These are phyloP conservation scores for Rutstroemia sydowiana DNA, from an alignment of 2,329 filamentous ascomycete genomes.

Conservation along the genomic window DNA sequence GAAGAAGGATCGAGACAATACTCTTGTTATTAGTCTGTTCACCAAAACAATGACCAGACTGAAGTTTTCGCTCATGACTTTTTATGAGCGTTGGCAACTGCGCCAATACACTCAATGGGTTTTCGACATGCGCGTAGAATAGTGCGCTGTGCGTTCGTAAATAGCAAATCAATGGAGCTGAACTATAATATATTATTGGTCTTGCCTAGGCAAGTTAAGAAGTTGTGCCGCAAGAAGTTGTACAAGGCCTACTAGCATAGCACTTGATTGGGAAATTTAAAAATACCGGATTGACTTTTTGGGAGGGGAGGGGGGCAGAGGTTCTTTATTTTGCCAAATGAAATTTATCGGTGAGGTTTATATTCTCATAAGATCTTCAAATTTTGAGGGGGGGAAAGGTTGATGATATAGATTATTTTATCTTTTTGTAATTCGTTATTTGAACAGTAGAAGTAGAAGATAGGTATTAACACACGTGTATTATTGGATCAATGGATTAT, in stretches of 20 bases:
- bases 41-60: slow-evolving; percentile 54
- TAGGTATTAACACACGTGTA: neutral
- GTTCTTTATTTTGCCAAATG: too few relatives aligned
- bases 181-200: slow-evolving; percentile 6
- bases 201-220: slow-evolving; percentile 2
- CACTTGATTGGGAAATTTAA: neutral
- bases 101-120: slow-evolving; percentile 20
- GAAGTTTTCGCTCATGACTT: slow-evolving; percentile 50
- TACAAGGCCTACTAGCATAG: slow-evolving; percentile 10
- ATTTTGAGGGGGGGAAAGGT: too few relatives aligned
- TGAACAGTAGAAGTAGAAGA: neutral
- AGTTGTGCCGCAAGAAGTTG: neutral
- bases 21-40: slow-evolving; percentile 55
- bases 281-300: neutral
- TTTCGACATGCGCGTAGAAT: slow-evolving; percentile 22
- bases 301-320: too few relatives aligned
- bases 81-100: slow-evolving; percentile 14
- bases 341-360: too few relatives aligned
- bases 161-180: slow-evolving; percentile 10
- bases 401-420: neutral
- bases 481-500: neutral
- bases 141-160: slow-evolving; percentile 7
- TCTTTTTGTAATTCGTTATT: too few relatives aligned
- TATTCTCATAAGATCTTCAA: too few relatives aligned
- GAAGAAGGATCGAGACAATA: slow-evolving; percentile 30